Percentiles rank a stretch among this genome's conserved stretches.
Conservation (phyloP, 1,284 basidiomycete genomes). For the Hypsizygus ulmarius region DNA sequence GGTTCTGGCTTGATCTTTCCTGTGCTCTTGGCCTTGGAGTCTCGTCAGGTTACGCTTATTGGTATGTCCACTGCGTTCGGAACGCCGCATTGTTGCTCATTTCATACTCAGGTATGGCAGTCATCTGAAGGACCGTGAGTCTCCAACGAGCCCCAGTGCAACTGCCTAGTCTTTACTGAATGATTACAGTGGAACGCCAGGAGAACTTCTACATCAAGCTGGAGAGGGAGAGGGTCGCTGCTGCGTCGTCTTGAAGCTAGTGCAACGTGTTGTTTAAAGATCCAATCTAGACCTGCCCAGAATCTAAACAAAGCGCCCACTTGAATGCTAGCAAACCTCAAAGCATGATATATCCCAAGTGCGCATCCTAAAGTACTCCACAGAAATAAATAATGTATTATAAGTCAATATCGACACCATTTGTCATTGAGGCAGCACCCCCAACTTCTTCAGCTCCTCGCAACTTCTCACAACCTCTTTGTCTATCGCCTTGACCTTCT, state of each 20-base stretch:
- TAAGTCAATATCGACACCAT: constrained; percentile 10
- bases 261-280: constrained; percentile 8
- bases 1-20: constrained; percentile 78
- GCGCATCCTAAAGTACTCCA: constrained; percentile 2
- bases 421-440: constrained; percentile 33
- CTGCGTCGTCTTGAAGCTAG: constrained; percentile 25
- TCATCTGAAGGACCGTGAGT: constrained; percentile 73
- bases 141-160: not conserved
- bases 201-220: constrained; percentile 83
- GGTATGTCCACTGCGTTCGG: constrained; percentile 48
- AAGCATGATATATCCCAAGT: constrained; percentile 10
- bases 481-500: constrained; percentile 72
- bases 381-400: constrained; percentile 19
- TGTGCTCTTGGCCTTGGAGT: constrained; percentile 71
- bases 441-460: constrained; percentile 65
- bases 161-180: constrained; percentile 18
- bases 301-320: constrained; percentile 8
- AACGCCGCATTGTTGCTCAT: constrained; percentile 10
- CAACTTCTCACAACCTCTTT: constrained; percentile 68
- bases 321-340: constrained; percentile 11
- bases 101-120: constrained; percentile 66
- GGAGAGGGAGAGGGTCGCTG: constrained; percentile 55
- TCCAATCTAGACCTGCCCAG: no score
- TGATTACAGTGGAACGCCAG: constrained; percentile 63
- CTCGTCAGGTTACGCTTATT: constrained; percentile 71